Evolutionary conservation across 2,329 filamentous ascomycete species (phyloP).

Genomic region (Stagonosporopsis chrysanthemi): DNA sequence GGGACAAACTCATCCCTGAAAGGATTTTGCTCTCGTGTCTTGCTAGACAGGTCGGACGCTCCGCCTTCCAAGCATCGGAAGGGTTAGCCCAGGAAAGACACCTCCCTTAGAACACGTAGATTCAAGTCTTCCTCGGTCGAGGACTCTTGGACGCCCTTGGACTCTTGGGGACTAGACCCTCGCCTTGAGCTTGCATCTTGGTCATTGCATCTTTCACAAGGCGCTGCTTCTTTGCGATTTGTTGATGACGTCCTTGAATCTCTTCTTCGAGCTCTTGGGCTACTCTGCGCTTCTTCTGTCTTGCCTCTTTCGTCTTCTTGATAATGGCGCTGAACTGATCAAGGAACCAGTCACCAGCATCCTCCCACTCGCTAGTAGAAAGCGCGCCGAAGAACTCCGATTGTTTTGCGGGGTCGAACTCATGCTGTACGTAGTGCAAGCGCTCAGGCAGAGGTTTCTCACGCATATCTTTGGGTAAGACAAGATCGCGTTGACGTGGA

Average conservation of each 20-base stretch:
- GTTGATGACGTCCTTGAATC: conserved; percentile 60
- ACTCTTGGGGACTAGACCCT: conserved; percentile 58
- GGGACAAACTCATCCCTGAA: not conserved
- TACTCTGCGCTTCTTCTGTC: conserved; percentile 62
- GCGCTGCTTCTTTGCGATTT: conserved; percentile 58
- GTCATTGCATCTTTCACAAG: conserved; percentile 59
- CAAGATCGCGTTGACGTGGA: conserved; percentile 29
- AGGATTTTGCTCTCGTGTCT: not conserved
- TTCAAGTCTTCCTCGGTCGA: conserved; percentile 18
- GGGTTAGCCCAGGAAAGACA: too few relatives aligned
- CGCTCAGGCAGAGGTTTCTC: conserved; percentile 41
- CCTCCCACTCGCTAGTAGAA: conserved; percentile 65
- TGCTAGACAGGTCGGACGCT: not conserved
- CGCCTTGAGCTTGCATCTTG: conserved; percentile 63
- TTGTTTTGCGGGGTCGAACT: conserved; percentile 49
- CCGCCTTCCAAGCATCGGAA: not conserved
- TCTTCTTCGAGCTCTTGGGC: conserved; percentile 63
- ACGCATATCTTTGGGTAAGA: conserved; percentile 35
- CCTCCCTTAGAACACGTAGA: not conserved
- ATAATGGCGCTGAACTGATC: conserved; percentile 62
- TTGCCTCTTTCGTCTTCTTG: conserved; percentile 59
- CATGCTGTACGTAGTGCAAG: conserved; percentile 35
- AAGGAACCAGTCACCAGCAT: conserved; percentile 68
- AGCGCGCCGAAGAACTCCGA: conserved; percentile 61
- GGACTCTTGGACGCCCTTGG: conserved; percentile 41